phyloP scores from a whole-genome alignment of 2,329 filamentous ascomycete species.

The Thelonectria rubi region DNA sequence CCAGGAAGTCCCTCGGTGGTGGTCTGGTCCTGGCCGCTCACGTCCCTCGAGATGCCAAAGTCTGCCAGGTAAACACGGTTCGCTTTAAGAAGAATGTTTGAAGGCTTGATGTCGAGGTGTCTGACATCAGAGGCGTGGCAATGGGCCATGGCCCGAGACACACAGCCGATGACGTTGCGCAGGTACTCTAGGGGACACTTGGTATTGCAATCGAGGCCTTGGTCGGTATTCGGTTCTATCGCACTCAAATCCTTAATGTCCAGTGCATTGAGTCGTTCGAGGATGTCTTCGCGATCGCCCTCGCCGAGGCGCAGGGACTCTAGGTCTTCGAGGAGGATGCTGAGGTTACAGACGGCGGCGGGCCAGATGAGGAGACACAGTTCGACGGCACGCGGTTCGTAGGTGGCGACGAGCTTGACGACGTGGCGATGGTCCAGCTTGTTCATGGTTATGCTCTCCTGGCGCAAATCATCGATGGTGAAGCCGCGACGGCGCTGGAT shows the following conservation, averaged over 20 bases:
- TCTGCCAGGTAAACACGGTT: slow-evolving; percentile 58
- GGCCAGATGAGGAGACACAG: slow-evolving; percentile 59
- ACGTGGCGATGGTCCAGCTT: slow-evolving; percentile 58
- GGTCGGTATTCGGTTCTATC: slow-evolving; percentile 43
- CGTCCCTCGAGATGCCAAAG: slow-evolving; percentile 59
- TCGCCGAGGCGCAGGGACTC: slow-evolving; percentile 51
- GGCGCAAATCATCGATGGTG: slow-evolving; percentile 53
- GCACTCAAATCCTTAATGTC: slow-evolving; percentile 51
- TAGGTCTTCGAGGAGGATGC: slow-evolving; percentile 54
- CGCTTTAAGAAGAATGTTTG: slow-evolving; percentile 57
- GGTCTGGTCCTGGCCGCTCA: slow-evolving; percentile 55
- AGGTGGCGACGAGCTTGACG: slow-evolving; percentile 58
- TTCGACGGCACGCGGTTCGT: slow-evolving; percentile 51
- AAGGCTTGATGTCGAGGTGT: slow-evolving; percentile 59
- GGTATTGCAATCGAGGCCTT: slow-evolving; percentile 33
- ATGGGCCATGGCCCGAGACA: slow-evolving; percentile 54
- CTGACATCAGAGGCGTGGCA: slow-evolving; percentile 54
- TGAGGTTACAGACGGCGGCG: slow-evolving; percentile 57
- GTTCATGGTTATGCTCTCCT: slow-evolving; percentile 59
- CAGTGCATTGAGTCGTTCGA: slow-evolving; percentile 50
- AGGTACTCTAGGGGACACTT: slow-evolving; percentile 54
- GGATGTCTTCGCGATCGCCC: slow-evolving; percentile 53
- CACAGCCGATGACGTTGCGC: slow-evolving; percentile 54
- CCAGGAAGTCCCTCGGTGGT: slow-evolving; percentile 54
- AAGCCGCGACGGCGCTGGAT: slow-evolving; percentile 49